Base-by-base conservation (phyloP, 2,329 filamentous ascomycete species). In the Rhinocladiella similis region DNA sequence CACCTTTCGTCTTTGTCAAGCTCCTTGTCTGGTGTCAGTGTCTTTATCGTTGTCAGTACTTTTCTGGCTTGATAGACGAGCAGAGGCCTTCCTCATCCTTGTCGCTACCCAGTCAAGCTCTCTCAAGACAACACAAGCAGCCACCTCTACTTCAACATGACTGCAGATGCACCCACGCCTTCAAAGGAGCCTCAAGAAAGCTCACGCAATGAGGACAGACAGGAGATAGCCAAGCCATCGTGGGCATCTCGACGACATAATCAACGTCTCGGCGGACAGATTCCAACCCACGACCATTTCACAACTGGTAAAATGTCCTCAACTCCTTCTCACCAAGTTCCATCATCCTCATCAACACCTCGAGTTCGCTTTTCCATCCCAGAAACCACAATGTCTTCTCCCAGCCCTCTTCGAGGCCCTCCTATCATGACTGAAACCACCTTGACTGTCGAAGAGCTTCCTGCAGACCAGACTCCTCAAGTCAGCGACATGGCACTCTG, bases 401-500 rank as follows among this genome's bases (percentile, higher is more conserved):
- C 43, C 5, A 41, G 38, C 12, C 29, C 29, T 33, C 29, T 12
- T 33, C 29, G 10, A 33, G 10, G 6, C 10, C 29, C 29, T 12
- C 29, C 29, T 33, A 54, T 53, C 19, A n/a, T 16, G 18, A 35
- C 47, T 35, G 41, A 52, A 14, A 41, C 39, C 10, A 47, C 29
- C 35, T 41, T 52, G 29, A 57, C 54, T 1, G 54, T 57, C 20
- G 54, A 57, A 27, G 35, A 25, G 18, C 13, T 51, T 5, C 38
- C 38, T 12, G 18, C 38, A 20, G 27, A 22, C 7, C 13, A 42
- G 13, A 29, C 14, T 19, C 20, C 16, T 7, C 22, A 7, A 3
- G 22, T 36, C 25, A 48, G 29, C 16, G 12, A 36, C 3, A 12
- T 29, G n/a, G 19, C 42, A 22, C 33, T 45, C n/a, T 52, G 48